Evolutionary conservation across 495 filamentous ascomycete genomes (phyloP).

Genomic region (Copromyces sp.): DNA sequence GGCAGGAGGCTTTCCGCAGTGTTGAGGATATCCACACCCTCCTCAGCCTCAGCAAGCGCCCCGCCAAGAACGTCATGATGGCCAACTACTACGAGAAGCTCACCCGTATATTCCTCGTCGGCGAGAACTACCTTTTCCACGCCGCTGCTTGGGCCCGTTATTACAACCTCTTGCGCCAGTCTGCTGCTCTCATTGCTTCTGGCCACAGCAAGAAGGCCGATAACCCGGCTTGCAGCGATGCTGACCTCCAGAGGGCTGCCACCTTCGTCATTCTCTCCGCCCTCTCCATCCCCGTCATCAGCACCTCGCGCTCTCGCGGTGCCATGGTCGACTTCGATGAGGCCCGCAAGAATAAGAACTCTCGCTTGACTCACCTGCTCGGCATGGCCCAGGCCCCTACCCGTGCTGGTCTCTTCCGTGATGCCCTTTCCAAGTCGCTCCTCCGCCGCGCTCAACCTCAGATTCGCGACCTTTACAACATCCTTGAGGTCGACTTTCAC

Average conservation of each 20-base stretch:
- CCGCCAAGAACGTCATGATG: conserved; percentile 99
- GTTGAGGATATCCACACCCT: conserved; percentile 99
- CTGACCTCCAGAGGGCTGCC: conserved; percentile 72
- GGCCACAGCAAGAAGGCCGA: conserved; percentile 87
- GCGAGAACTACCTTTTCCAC: conserved; percentile 99
- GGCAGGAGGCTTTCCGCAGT: conserved; percentile 98
- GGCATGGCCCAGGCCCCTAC: conserved; percentile 86
- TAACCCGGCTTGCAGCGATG: conserved; percentile 79
- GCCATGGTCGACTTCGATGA: conserved; percentile 95
- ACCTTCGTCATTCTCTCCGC: conserved; percentile 96
- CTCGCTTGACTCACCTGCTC: conserved; percentile 86
- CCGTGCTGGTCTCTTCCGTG: conserved; percentile 84
- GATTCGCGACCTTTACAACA: conserved; percentile 94
- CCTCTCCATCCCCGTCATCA: conserved; percentile 95
- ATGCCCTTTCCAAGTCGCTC: conserved; percentile 88
- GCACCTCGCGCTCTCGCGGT: conserved; percentile 89
- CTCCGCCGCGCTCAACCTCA: conserved; percentile 84
- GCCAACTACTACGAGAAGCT: conserved; percentile 99
- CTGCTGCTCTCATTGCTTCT: conserved; percentile 70
- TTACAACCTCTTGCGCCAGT: conserved; percentile 91
- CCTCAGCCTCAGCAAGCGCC: conserved; percentile 95
- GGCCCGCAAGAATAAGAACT: conserved; percentile 97
- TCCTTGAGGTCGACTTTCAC: conserved; percentile 98
- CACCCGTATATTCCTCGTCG: conserved; percentile 94
- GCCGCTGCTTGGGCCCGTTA: conserved; percentile 94